Percentiles rank a stretch among this genome's conserved stretches.
These are phyloP conservation scores for Physaria fendleri DNA, from an alignment of 345 rosid species.

Conservation along the genomic window DNA sequence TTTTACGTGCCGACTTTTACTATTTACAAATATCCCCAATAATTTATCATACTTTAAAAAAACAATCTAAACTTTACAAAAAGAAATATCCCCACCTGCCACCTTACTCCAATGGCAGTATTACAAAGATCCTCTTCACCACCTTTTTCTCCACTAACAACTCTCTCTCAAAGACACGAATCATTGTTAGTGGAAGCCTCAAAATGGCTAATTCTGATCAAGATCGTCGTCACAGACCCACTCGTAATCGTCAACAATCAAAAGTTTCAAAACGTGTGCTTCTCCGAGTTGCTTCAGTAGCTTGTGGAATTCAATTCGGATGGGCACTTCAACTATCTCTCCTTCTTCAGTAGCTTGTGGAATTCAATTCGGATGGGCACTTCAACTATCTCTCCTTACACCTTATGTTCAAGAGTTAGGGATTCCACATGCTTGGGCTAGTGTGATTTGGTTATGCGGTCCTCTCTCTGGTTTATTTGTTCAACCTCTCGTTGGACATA, in stretches of 20 bases:
- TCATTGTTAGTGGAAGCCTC: background rate
- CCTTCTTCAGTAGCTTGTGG: conserved; percentile 86
- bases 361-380: conserved; percentile 96
- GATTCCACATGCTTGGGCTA: conserved; percentile 94
- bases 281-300: conserved; percentile 81
- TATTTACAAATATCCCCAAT: background rate
- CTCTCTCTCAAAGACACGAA: conserved; percentile 2
- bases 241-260: conserved; percentile 25
- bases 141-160: conserved; percentile 20
- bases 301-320: conserved; percentile 93
- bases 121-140: background rate
- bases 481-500: conserved; percentile 87
- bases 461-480: conserved; percentile 88
- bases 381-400: conserved; percentile 87
- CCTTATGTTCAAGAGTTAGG: conserved; percentile 98
- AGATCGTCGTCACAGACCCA: conserved; percentile 32
- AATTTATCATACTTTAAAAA: background rate
- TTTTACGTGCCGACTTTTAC: conserved; percentile 1
- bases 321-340: conserved; percentile 98
- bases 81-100: conserved; percentile 3
- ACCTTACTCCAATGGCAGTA: background rate
- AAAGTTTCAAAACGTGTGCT: conserved; percentile 57
- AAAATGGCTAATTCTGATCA: conserved; percentile 23
- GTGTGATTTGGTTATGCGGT: conserved; percentile 95
- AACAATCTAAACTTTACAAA: background rate